Evolutionary conservation across 306 rosid genomes (phyloP).

Genomic region (Dryas drummondii): DNA sequence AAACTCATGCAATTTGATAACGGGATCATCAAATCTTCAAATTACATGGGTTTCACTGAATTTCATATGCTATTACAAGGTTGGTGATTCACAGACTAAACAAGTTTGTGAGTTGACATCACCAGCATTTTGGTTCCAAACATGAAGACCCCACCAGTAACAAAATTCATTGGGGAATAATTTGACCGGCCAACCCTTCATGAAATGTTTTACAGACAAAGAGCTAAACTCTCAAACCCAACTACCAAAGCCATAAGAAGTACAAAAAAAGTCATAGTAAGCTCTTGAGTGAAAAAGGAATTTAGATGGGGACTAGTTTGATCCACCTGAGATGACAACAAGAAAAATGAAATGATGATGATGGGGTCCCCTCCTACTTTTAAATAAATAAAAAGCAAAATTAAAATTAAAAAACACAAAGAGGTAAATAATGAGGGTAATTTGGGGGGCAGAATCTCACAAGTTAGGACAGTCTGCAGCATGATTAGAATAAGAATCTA

Average conservation of each 20-base stretch:
- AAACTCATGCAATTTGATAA: no score
- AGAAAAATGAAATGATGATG: neutral
- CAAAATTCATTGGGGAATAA: constrained; percentile 32
- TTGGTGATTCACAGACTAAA: neutral
- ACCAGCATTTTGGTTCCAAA: constrained; percentile 11
- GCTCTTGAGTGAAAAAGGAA: constrained; percentile 21
- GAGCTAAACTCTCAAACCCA: constrained; percentile 20
- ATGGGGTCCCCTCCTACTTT: constrained; percentile 17
- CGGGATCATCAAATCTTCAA: no score
- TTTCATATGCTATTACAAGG: neutral
- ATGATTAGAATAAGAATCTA: neutral
- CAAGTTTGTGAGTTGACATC: neutral
- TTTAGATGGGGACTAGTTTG: constrained; percentile 10
- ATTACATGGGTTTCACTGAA: neutral
- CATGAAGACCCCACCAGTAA: constrained; percentile 44
- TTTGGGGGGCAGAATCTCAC: constrained; percentile 14
- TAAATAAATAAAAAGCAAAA: neutral
- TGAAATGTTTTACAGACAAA: constrained; percentile 13
- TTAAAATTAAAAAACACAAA: neutral
- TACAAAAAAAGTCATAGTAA: constrained; percentile 6
- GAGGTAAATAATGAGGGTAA: neutral
- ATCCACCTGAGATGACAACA: constrained; percentile 25
- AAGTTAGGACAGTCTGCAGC: neutral
- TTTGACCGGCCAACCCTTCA: constrained; percentile 34
- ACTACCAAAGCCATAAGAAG: constrained; percentile 2